Evolutionary conservation across 768 basidiomycete genomes (phyloP).

Genomic region (Phlegmacium glaucopus): DNA sequence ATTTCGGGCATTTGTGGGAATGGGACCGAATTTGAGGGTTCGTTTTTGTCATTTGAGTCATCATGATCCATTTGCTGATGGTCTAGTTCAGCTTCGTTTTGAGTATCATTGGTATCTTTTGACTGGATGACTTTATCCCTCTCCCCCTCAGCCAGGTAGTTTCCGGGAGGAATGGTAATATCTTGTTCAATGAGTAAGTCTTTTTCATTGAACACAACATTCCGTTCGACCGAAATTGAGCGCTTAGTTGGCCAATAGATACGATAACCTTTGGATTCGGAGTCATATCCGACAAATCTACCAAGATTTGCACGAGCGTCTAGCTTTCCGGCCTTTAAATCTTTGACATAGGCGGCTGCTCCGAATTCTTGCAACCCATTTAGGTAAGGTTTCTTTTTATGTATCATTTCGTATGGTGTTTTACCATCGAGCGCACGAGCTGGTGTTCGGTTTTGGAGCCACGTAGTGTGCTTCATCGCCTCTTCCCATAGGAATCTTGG

Average conservation of each 20-base stretch:
- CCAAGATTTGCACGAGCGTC: slow-evolving; percentile 17
- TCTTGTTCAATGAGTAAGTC: too few species aligned
- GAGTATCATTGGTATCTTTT: too few species aligned
- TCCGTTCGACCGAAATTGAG: slow-evolving; percentile 20
- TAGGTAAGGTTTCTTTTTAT: slow-evolving; percentile 19
- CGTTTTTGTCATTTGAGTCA: too few species aligned
- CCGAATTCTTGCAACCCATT: slow-evolving; percentile 26
- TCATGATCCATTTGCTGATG: too few species aligned
- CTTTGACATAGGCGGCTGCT: slow-evolving; percentile 15
- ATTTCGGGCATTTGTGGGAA: too few species aligned
- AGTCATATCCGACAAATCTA: slow-evolving; percentile 20
- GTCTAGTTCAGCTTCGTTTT: too few species aligned
- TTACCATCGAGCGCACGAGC: slow-evolving; percentile 14
- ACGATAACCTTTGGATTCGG: slow-evolving; percentile 19
- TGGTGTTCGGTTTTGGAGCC: slow-evolving; percentile 27
- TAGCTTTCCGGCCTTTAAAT: slow-evolving; percentile 13
- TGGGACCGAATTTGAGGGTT: too few species aligned
- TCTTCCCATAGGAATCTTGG: too few species aligned
- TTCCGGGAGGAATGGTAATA: too few species aligned
- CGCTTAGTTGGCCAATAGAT: slow-evolving; percentile 19
- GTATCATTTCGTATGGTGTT: slow-evolving; percentile 21
- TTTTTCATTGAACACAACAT: slow-evolving; percentile 24
- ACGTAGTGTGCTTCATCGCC: slow-evolving; percentile 16
- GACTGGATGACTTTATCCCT: too few species aligned
- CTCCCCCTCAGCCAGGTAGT: too few species aligned